Evolutionary conservation across 2,329 filamentous ascomycete genomes (phyloP), one percentile per base, ranked within the genome.

Genomic region (Sclerotinia subarctica): DNA sequence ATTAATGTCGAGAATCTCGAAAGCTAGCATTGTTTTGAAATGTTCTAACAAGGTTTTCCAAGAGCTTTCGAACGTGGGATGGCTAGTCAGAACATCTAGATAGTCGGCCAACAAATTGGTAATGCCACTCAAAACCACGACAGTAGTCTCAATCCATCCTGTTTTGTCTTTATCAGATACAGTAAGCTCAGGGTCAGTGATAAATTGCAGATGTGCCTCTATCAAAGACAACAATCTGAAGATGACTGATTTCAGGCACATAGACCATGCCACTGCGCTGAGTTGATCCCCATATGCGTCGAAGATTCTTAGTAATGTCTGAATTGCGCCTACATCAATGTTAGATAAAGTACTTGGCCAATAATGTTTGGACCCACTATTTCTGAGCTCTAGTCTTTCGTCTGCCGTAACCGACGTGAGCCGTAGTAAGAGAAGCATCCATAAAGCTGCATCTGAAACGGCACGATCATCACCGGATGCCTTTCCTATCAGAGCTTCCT

Each of bases 281-380:
- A 97, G 82, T 65, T 90, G 89, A 72, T 94, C 90, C 15, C 93
- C 93, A 71, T 96, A 96, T 1, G 92, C 93, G 77, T 97, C 93
- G 71, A 98, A 93, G 26, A 98, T 97, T 57, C 93, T 87, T 67
- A 97, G 84, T 4, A 98, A 81, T 0, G 94, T 97, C 77, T 97
- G 94, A 29, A 97, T 91, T 1, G 94, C 93, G 70, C 87, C 87
- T 83, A 76, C 24, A 42, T 74, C 24, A 59, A 59, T 73, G 76
- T 78, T 59, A 83, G 79, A 17, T 8, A 13, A 35, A 32, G 38
- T 17, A 1, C 24, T 35, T 21, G 8, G 19, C 3, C 3, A 44
- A 60, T 24, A 19, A 7, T 5, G 53, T 8, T 15, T 44, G 15
- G 52, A 15, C 82, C 72, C 77, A 81, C 91, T 93, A 74, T 94